These are phyloP conservation scores for Trametes polyzona DNA, from an alignment of 1,284 basidiomycete species.

Conservation along the genomic window DNA sequence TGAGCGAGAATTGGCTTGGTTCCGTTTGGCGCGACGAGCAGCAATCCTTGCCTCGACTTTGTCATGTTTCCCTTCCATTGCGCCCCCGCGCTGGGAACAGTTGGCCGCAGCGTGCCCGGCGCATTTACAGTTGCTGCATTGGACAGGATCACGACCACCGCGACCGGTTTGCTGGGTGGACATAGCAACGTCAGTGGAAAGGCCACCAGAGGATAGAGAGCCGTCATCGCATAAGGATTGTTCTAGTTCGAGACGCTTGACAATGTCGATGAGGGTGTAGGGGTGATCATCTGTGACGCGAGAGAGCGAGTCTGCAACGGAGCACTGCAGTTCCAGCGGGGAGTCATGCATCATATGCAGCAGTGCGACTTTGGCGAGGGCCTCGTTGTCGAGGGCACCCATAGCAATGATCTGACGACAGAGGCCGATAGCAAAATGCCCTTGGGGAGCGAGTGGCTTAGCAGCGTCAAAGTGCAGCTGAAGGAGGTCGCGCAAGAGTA, in stretches of 20 bases:
- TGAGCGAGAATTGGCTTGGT: too few species aligned
- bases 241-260: conserved; percentile 13
- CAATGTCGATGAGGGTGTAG: background rate
- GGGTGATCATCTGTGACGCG: background rate
- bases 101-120: background rate
- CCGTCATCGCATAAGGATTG: background rate
- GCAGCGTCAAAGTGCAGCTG: background rate
- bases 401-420: conserved; percentile 19
- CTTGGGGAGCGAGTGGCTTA: conserved; percentile 5
- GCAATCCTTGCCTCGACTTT: background rate
- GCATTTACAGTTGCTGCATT: conserved; percentile 13
- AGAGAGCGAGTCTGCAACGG: conserved; percentile 8
- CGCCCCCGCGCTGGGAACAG: conserved; percentile 9
- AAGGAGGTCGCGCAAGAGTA: conserved; percentile 17
- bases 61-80: conserved; percentile 1
- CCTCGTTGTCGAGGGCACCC: conserved; percentile 7
- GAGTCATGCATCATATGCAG: conserved; percentile 11
- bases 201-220: background rate
- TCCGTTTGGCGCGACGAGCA: background rate
- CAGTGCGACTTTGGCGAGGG: conserved; percentile 8
- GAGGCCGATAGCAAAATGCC: background rate
- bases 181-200: background rate
- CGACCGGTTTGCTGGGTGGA: background rate
- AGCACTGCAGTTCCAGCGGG: conserved; percentile 2
- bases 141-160: background rate